These are phyloP conservation scores for Trichoderma afroharzianum DNA, from an alignment of 2,329 filamentous ascomycete species.

Conservation along the genomic window DNA sequence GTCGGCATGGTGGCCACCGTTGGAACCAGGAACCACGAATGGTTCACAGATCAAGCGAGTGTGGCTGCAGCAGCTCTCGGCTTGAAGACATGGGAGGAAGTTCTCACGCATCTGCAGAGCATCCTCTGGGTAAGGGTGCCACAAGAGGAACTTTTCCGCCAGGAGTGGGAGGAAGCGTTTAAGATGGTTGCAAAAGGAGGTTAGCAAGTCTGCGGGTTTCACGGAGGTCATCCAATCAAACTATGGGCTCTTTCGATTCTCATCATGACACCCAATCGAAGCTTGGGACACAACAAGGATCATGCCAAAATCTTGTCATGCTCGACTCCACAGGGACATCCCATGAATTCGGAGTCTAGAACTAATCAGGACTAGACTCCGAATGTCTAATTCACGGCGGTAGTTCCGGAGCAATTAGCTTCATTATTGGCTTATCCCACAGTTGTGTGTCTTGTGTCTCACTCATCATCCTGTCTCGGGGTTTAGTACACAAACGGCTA, in stretches of 20 bases:
- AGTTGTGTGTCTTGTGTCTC: not conserved
- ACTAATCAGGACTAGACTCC: constrained; percentile 12
- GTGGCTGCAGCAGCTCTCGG: not conserved
- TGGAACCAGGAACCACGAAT: not conserved
- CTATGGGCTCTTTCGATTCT: not conserved
- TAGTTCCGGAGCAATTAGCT: not conserved
- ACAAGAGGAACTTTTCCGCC: constrained; percentile 6
- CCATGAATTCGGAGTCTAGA: constrained; percentile 5
- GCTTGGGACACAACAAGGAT: not conserved
- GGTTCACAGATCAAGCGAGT: not conserved
- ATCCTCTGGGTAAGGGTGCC: constrained; percentile 1
- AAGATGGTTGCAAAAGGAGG: not conserved
- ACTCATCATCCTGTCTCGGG: not conserved
- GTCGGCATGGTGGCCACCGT: not conserved
- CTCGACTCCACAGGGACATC: not conserved
- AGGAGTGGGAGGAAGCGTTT: not conserved
- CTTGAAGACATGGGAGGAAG: not conserved
- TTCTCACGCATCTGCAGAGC: not conserved
- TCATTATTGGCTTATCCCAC: not conserved
- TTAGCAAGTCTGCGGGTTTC: not conserved
- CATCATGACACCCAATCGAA: constrained; percentile 1
- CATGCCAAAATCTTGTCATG: not conserved
- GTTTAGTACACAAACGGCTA: not conserved
- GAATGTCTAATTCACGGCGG: constrained; percentile 1
- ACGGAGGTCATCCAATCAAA: not conserved